Evolutionary conservation across 2,329 filamentous ascomycete genomes (phyloP), one percentile per base, ranked within the genome.

Genomic region (Exophiala calicioides): DNA sequence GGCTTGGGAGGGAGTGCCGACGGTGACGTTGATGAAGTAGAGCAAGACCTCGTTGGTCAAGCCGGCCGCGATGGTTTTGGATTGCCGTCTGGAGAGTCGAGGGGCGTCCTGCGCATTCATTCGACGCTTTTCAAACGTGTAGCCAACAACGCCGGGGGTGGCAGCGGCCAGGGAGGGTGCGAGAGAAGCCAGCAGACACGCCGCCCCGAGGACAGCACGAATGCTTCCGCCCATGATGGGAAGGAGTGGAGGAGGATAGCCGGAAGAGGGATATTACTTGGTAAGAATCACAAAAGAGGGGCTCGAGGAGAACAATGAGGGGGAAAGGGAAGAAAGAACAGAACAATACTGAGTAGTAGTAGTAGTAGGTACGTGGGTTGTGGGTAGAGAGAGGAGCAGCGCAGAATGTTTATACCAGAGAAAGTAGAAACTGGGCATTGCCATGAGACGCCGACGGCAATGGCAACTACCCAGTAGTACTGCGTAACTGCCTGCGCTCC

Each of bases 11-110:
- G 83, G 83, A 2, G 81, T 85, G 38, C 83, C 83, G 36, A 86
- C 56, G 4, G 79, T 75, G 36, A 72, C 76, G 62, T 85, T 85
- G 57, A 82, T 72, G 57, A 79, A 82, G 63, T 86, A 86, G 20
- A 85, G 70, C 6, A 53, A 18, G n/a, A 48, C 23, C 31, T 53
- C 53, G 35, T 60, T 59, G 38, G 44, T 53, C 19, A 62, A 46
- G 19, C 32, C 36, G 15, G 47, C 43, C 12, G 39, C 26, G 20
- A 59, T 35, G 18, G 52, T 59, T 5, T 50, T 49, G 19, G 44
- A 44, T 24, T 56, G 49, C 37, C 58, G 44, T 39, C 56, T 47
- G 15, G 26, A 31, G 10, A 54, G 38, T 15, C 40, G 42, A 23
- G 47, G 45, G 10, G 41, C 47, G 13, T 53, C 41, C 18, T 39